Percentiles rank a stretch among this genome's conserved stretches.
phyloP scores from a whole-genome alignment of 176 grass and related monocot genomes.

The Elaeis guineensis region DNA sequence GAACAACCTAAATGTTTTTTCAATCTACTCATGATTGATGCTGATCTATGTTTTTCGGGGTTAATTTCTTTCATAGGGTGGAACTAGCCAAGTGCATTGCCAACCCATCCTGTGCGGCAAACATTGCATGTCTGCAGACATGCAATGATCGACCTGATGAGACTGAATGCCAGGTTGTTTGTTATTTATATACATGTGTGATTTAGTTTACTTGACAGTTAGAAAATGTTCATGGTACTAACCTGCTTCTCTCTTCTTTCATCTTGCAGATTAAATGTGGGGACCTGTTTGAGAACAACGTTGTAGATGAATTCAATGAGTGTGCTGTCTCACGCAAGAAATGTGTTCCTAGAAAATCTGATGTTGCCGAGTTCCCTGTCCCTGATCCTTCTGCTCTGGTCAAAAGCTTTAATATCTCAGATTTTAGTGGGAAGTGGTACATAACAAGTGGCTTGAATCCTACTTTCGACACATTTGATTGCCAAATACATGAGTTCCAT shows the following conservation, averaged over 20 bases:
- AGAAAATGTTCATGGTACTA: too few species aligned
- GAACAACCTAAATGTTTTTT: background rate
- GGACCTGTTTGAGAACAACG: constrained; percentile 84
- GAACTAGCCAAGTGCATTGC: constrained; percentile 92
- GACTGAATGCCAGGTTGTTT: constrained; percentile 88
- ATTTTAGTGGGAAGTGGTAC: constrained; percentile 94
- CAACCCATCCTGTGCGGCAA: constrained; percentile 93
- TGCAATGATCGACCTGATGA: constrained; percentile 92
- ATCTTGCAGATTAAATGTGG: constrained; percentile 78
- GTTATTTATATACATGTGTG: background rate
- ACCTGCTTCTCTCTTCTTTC: background rate
- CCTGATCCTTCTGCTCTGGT: constrained; percentile 59
- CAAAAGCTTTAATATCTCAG: constrained; percentile 70
- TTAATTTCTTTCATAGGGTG: constrained; percentile 35
- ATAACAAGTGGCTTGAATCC: constrained; percentile 91
- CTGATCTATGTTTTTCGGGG: background rate
- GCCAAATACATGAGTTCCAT: constrained; percentile 89
- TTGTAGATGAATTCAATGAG: constrained; percentile 92
- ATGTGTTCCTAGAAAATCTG: constrained; percentile 81
- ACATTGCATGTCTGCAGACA: constrained; percentile 89
- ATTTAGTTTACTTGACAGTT: background rate
- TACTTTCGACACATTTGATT: constrained; percentile 84
- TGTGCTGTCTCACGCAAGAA: constrained; percentile 95
- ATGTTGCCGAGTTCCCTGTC: constrained; percentile 72
- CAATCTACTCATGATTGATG: background rate